These are phyloP conservation scores for Nectriaceae sp. DNA, from an alignment of 2,329 filamentous ascomycete genomes.

Conservation along the genomic window DNA sequence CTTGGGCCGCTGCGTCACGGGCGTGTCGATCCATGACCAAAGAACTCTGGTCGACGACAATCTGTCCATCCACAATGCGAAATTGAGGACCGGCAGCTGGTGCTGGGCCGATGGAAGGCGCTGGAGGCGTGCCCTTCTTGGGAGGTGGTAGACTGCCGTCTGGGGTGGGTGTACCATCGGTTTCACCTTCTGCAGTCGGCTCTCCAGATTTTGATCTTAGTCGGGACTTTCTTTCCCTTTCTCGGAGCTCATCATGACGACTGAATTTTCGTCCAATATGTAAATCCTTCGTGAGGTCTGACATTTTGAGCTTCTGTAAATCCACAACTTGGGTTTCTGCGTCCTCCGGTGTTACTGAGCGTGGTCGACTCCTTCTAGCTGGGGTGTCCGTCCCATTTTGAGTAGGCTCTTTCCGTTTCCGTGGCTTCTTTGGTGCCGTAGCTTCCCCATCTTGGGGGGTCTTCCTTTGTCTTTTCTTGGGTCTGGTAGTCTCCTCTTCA, in stretches of 20 bases:
- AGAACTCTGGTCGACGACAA: slow-evolving; percentile 70
- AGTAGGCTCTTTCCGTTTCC: slow-evolving; percentile 30
- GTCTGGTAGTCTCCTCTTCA: slow-evolving; percentile 21
- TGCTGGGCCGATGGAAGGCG: slow-evolving; percentile 26
- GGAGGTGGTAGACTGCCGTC: slow-evolving; percentile 16
- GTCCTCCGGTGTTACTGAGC: slow-evolving; percentile 62
- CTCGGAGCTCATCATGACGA: slow-evolving; percentile 70
- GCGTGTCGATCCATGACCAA: slow-evolving; percentile 70
- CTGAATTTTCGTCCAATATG: slow-evolving; percentile 75
- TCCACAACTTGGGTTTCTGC: slow-evolving; percentile 66
- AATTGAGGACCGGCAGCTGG: slow-evolving; percentile 52
- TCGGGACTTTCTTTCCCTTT: slow-evolving; percentile 58
- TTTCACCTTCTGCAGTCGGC: slow-evolving; percentile 22
- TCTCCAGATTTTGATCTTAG: slow-evolving; percentile 31
- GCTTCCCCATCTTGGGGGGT: slow-evolving; percentile 21
- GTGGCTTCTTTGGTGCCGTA: slow-evolving; percentile 20
- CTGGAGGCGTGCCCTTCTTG: slow-evolving; percentile 25
- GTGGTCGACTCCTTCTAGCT: slow-evolving; percentile 36
- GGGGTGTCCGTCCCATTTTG: slow-evolving; percentile 27
- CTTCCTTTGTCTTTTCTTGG: slow-evolving; percentile 37
- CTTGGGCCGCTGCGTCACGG: slow-evolving; percentile 52
- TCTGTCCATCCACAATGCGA: slow-evolving; percentile 70
- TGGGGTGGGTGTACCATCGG: slow-evolving; percentile 24
- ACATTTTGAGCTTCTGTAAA: slow-evolving; percentile 68
- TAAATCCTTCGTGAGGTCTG: slow-evolving; percentile 69